Percentiles rank a stretch among this genome's conserved stretches.
Conservation (phyloP, 768 basidiomycete genomes). For the Boletus tylopilopsis region DNA sequence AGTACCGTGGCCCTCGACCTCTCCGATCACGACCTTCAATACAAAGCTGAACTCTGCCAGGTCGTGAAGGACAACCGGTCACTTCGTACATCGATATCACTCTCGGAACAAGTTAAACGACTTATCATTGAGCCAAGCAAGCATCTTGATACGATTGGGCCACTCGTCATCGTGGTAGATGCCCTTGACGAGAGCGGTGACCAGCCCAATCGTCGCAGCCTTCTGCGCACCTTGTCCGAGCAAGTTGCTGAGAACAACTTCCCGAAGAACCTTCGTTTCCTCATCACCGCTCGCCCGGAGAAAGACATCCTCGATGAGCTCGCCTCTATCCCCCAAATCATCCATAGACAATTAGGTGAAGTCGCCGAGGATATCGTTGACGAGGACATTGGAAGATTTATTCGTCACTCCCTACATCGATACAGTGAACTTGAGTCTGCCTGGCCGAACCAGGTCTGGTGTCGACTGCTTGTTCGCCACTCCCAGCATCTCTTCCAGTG, state of each 20-base stretch:
- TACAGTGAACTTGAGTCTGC: slow-evolving; percentile 10
- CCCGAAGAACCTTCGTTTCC: slow-evolving; percentile 23
- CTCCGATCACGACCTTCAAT: slow-evolving; percentile 31
- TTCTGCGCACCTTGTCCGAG: slow-evolving; percentile 20
- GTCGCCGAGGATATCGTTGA: slow-evolving; percentile 11
- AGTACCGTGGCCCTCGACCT: slow-evolving; percentile 33
- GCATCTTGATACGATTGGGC: slow-evolving; percentile 24
- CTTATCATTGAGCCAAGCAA: slow-evolving; percentile 27
- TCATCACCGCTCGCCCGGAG: slow-evolving; percentile 28
- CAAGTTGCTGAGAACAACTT: slow-evolving; percentile 10
- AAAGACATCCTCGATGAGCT: slow-evolving; percentile 17
- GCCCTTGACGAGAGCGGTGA: slow-evolving; percentile 31
- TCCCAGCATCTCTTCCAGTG: slow-evolving; percentile 34
- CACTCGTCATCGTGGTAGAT: slow-evolving; percentile 35
- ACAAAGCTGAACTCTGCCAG: slow-evolving; percentile 12
- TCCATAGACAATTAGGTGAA: slow-evolving; percentile 16
- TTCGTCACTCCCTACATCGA: slow-evolving; percentile 10
- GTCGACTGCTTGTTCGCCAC: slow-evolving; percentile 16
- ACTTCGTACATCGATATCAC: slow-evolving; percentile 16
- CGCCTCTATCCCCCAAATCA: background rate
- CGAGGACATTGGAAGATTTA: slow-evolving; percentile 14
- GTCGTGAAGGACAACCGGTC: slow-evolving; percentile 21
- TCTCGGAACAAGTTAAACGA: slow-evolving; percentile 25
- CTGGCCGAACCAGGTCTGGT: slow-evolving; percentile 22
- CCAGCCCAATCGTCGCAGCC: slow-evolving; percentile 6